Conservation (phyloP, 129 eudicot species). For the Artemisia tridentata region DNA sequence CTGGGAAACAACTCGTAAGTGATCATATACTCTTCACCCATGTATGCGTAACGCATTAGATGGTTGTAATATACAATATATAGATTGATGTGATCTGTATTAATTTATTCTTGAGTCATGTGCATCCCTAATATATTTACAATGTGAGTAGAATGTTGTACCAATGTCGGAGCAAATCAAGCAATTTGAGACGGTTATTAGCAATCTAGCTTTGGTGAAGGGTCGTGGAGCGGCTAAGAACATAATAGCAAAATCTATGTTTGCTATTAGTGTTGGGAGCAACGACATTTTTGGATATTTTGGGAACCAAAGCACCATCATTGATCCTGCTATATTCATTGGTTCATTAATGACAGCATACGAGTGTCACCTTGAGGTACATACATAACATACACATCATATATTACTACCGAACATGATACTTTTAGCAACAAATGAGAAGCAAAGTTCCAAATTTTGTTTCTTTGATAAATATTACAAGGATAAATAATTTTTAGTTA, state of each 20-base stretch:
- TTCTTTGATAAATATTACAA: neutral
- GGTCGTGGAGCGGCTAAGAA: conserved; percentile 34
- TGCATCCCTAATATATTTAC: neutral
- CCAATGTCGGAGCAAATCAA: conserved; percentile 61
- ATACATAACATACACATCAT: neutral
- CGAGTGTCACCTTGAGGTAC: conserved; percentile 40
- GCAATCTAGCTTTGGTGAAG: conserved; percentile 33
- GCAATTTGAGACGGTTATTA: conserved; percentile 40
- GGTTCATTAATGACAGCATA: conserved; percentile 35
- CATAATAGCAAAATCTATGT: conserved; percentile 41
- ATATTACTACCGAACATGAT: neutral
- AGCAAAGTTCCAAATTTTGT: neutral
- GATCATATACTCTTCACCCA: neutral
- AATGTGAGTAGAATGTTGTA: conserved; percentile 38
- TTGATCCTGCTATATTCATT: conserved; percentile 34
- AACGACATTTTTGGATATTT: conserved; percentile 67
- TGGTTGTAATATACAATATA: neutral
- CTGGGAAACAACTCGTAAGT: conserved; percentile 25
- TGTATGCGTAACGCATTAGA: neutral
- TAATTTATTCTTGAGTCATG: neutral
- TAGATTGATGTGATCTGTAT: neutral
- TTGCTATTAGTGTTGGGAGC: conserved; percentile 56
- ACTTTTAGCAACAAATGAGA: too few species aligned
- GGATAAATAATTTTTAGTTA: too few species aligned
- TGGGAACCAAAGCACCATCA: conserved; percentile 26